Conservation (phyloP, 805 yeast genomes). For the Schizosaccharomyces japonicus region DNA sequence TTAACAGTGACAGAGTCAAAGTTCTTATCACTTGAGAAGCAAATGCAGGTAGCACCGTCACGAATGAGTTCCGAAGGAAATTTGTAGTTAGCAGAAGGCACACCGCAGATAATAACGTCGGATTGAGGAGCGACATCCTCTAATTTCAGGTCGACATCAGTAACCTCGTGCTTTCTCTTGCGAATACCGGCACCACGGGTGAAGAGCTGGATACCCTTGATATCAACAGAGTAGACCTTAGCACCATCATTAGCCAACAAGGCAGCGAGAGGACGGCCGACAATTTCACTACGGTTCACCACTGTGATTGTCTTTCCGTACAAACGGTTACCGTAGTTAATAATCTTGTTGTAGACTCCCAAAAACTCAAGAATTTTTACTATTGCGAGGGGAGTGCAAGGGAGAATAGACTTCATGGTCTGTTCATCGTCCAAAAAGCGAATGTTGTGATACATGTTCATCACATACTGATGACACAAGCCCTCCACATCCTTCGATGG, state of each 20-base stretch:
- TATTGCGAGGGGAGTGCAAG: conserved; percentile 88
- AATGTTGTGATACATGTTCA: conserved; percentile 82
- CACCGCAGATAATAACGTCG: conserved; percentile 90
- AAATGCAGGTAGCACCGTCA: conserved; percentile 75
- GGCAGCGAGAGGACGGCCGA: conserved; percentile 92
- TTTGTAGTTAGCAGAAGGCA: conserved; percentile 61
- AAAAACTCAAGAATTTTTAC: conserved; percentile 80
- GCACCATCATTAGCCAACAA: conserved; percentile 94
- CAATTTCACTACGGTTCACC: conserved; percentile 86
- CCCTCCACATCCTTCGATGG: conserved; percentile 92
- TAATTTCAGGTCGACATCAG: conserved; percentile 28
- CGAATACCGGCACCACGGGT: conserved; percentile 83
- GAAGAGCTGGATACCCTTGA: conserved; percentile 68
- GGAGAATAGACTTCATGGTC: conserved; percentile 60
- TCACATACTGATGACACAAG: conserved; percentile 67
- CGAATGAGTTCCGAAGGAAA: conserved; percentile 61
- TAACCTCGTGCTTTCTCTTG: conserved; percentile 60
- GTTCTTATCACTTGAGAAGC: conserved; percentile 25
- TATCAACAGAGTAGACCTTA: conserved; percentile 73
- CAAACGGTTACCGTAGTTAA: conserved; percentile 73
- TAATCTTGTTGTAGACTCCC: conserved; percentile 58
- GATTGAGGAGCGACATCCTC: conserved; percentile 47
- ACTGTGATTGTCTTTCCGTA: conserved; percentile 82
- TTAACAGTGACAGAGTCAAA: conserved; percentile 56
- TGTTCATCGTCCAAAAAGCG: conserved; percentile 47